phyloP scores from a whole-genome alignment of 148 eudicot species.

The Amaranthus palmeri region DNA sequence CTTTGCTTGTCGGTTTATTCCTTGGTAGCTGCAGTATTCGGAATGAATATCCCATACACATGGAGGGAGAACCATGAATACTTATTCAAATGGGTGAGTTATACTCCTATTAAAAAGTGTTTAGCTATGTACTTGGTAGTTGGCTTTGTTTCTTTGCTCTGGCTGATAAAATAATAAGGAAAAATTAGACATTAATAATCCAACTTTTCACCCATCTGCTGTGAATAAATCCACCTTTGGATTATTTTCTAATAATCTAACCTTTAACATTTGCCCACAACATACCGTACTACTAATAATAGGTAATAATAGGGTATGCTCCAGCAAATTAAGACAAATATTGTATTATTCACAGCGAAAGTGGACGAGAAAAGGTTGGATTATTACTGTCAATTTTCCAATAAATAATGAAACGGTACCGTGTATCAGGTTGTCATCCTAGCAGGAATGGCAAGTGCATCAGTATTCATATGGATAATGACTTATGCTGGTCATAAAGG shows the following conservation, averaged over 20 bases:
- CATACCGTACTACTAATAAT: no score
- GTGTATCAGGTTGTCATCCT: slow-evolving; percentile 56
- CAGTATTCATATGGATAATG: slow-evolving; percentile 53
- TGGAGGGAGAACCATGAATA: slow-evolving; percentile 63
- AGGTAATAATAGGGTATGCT: no score
- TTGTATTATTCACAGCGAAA: no score
- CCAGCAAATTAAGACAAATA: no score
- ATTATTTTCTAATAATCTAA: no score
- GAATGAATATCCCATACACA: slow-evolving; percentile 80
- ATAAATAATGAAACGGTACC: no score
- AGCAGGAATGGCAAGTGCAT: slow-evolving; percentile 47
- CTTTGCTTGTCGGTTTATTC: slow-evolving; percentile 71
- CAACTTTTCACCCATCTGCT: no score
- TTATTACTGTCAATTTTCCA: neutral
- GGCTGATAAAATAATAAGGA: no score
- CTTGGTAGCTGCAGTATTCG: slow-evolving; percentile 73
- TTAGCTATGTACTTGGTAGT: neutral
- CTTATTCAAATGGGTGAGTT: slow-evolving; percentile 78
- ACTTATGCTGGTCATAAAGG: slow-evolving; percentile 74
- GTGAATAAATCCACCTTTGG: no score
- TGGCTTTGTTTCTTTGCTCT: neutral
- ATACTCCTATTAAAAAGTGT: no score
- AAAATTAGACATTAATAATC: no score
- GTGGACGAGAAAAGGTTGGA: neutral
- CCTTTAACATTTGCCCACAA: no score